Conservation (phyloP, 352 stramenopile genomes). For the Phytophthora rubi region DNA sequence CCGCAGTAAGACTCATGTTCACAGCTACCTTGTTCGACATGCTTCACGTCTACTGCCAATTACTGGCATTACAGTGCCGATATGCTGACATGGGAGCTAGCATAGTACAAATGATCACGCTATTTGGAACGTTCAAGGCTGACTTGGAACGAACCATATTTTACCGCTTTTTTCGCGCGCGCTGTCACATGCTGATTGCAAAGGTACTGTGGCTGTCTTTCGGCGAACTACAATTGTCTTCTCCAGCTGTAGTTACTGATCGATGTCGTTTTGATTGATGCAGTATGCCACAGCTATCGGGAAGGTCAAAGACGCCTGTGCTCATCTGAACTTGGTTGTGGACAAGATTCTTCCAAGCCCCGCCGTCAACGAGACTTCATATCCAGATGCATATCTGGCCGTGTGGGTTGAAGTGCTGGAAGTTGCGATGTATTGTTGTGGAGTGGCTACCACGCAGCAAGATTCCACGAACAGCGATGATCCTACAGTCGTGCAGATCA, state of each 20-base stretch:
- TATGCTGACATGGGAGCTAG: constrained; percentile 72
- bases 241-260: background rate
- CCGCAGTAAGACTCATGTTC: constrained; percentile 54
- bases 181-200: constrained; percentile 68
- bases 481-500: constrained; percentile 22
- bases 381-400: constrained; percentile 56
- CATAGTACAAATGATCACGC: constrained; percentile 61
- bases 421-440: constrained; percentile 55
- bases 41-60: constrained; percentile 66
- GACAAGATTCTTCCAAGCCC: constrained; percentile 54
- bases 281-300: constrained; percentile 72
- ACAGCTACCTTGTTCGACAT: constrained; percentile 72
- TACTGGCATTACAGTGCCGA: constrained; percentile 62
- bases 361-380: constrained; percentile 31
- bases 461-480: background rate
- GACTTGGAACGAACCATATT: constrained; percentile 54
- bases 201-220: constrained; percentile 46
- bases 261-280: background rate
- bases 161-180: constrained; percentile 57
- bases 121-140: constrained; percentile 58
- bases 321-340: constrained; percentile 63
- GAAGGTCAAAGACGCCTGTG: constrained; percentile 50
- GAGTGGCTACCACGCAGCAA: constrained; percentile 25
- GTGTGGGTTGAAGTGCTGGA: constrained; percentile 72
- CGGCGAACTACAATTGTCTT: background rate